phyloP scores from a whole-genome alignment of 2,329 filamentous ascomycete genomes.

The Monilinia aucupariae region DNA sequence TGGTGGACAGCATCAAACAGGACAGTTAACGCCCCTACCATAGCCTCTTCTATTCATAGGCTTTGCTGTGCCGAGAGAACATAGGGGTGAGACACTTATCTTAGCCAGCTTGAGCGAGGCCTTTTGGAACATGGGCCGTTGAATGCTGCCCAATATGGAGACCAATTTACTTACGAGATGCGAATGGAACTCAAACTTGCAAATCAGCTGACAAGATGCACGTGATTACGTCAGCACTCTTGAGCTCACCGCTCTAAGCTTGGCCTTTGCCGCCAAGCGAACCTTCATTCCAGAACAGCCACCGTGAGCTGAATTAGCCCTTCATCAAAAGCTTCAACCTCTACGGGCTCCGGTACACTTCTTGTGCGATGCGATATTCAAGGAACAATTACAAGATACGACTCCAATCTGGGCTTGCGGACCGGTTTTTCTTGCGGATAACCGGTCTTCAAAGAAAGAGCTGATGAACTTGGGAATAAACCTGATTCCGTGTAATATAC shows the following conservation, averaged over 20 bases:
- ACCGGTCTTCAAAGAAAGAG: not conserved
- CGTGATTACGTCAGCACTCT: not conserved
- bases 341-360: not conserved
- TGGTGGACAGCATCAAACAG: conserved; percentile 29
- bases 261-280: not conserved
- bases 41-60: too few species aligned
- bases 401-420: not conserved
- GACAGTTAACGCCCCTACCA: not conserved
- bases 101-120: too few species aligned
- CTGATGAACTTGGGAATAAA: not conserved
- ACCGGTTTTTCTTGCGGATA: not conserved
- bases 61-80: too few species aligned
- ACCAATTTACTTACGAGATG: too few species aligned
- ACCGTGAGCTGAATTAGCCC: not conserved
- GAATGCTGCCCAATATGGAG: too few species aligned
- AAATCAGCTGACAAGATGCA: not conserved
- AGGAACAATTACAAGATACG: not conserved
- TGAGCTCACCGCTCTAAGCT: not conserved
- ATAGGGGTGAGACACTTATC: too few species aligned
- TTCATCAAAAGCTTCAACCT: conserved; percentile 1
- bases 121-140: too few species aligned
- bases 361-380: not conserved
- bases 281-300: not conserved
- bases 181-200: too few species aligned
- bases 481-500: conserved; percentile 6